phyloP scores from a whole-genome alignment of 495 filamentous ascomycete species.

The Penicillium malachiteum region DNA sequence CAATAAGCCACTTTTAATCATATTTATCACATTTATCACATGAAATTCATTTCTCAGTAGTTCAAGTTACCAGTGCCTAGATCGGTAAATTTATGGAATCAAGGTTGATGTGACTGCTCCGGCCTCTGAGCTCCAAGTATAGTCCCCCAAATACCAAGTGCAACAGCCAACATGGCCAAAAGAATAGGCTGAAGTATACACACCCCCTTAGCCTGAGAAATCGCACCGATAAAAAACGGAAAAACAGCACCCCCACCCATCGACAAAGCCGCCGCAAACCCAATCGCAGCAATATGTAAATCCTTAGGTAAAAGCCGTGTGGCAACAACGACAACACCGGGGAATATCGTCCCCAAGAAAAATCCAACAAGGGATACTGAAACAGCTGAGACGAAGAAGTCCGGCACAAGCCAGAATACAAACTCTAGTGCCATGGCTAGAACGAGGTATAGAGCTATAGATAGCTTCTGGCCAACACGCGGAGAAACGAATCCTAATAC shows the following conservation, averaged over 20 bases:
- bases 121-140: constrained; percentile 10
- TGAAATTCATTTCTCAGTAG: no score
- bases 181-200: constrained; percentile 66
- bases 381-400: constrained; percentile 67
- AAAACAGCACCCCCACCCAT: constrained; percentile 68
- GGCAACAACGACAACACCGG: constrained; percentile 70
- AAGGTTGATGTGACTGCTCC: constrained; percentile 8
- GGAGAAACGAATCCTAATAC: constrained; percentile 58
- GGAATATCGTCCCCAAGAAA: constrained; percentile 62
- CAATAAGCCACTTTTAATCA: no score
- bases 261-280: constrained; percentile 76
- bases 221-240: constrained; percentile 70
- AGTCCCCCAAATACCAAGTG: constrained; percentile 17
- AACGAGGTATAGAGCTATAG: constrained; percentile 56
- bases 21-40: no score
- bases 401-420: constrained; percentile 63
- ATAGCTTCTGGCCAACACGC: constrained; percentile 51
- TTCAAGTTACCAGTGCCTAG: no score
- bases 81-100: background rate
- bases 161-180: constrained; percentile 43
- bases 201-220: constrained; percentile 70
- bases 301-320: constrained; percentile 72
- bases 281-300: constrained; percentile 73
- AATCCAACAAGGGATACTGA: constrained; percentile 66
- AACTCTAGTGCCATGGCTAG: constrained; percentile 53